Conservation (phyloP, 805 yeast genomes). For the Candida arabinofermentans region DNA sequence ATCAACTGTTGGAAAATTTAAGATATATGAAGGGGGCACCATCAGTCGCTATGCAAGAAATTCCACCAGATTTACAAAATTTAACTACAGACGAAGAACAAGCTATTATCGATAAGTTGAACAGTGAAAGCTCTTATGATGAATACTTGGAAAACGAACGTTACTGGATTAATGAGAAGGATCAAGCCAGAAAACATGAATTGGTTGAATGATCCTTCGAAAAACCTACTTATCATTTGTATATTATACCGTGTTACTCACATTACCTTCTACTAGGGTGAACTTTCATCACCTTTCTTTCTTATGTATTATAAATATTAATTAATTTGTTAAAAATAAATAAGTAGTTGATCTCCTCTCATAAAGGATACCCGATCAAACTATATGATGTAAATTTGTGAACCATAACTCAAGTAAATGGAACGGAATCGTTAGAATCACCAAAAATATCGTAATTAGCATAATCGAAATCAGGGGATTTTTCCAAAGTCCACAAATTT, state of each 20-base stretch:
- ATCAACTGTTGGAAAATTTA: constrained; percentile 74
- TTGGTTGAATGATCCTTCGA: constrained; percentile 16
- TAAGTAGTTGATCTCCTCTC: too few relatives aligned
- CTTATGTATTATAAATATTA: too few relatives aligned
- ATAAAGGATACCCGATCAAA: constrained; percentile 12
- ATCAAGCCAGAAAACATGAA: constrained; percentile 35
- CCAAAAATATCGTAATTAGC: constrained; percentile 22
- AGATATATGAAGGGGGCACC: constrained; percentile 88
- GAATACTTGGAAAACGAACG: constrained; percentile 34
- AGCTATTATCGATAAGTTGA: constrained; percentile 30
- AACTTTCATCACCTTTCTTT: too few relatives aligned
- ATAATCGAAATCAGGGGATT: constrained; percentile 22
- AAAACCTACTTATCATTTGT: not conserved
- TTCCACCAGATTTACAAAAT: constrained; percentile 63
- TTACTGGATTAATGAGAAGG: constrained; percentile 35
- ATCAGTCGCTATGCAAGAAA: constrained; percentile 84
- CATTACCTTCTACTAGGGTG: too few relatives aligned
- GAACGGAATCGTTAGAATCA: constrained; percentile 34
- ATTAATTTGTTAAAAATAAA: too few relatives aligned
- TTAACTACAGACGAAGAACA: constrained; percentile 43
- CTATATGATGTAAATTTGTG: too few relatives aligned
- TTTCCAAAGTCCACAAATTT: constrained; percentile 30
- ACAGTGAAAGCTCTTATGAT: constrained; percentile 33
- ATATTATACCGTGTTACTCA: not conserved
- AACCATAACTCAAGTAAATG: too few relatives aligned